phyloP scores from a whole-genome alignment of 495 filamentous ascomycete genomes.

The Penicillium antarcticum region DNA sequence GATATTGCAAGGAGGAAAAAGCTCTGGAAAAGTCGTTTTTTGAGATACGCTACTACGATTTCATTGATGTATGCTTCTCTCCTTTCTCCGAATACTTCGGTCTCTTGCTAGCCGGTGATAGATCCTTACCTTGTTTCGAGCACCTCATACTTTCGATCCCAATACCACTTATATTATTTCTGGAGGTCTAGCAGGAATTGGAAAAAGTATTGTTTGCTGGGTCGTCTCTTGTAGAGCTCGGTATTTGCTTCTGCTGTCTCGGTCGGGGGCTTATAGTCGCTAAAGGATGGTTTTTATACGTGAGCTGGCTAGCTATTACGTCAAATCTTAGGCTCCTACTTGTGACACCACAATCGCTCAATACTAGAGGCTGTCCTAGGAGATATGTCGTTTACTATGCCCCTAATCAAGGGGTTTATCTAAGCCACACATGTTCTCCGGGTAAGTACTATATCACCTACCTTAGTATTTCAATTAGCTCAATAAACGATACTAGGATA shows the following conservation, averaged over 20 bases:
- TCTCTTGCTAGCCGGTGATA: too few relatives aligned
- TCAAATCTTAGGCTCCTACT: not conserved
- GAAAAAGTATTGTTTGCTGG: not conserved
- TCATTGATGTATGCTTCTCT: not conserved
- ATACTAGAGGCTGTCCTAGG: not conserved
- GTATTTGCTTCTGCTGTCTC: not conserved
- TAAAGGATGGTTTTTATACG: not conserved
- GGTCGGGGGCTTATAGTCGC: not conserved
- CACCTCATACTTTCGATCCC: too few relatives aligned
- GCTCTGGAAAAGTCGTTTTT: not conserved
- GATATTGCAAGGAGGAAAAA: not conserved
- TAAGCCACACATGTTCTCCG: constrained; percentile 32
- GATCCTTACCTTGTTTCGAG: too few relatives aligned
- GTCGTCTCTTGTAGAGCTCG: not conserved
- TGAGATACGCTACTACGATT: not conserved
- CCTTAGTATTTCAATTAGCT: too few relatives aligned
- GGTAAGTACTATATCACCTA: too few relatives aligned
- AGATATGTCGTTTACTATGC: constrained; percentile 6
- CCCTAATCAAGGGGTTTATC: constrained; percentile 52
- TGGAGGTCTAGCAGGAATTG: not conserved
- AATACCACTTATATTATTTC: not conserved
- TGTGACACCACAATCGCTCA: constrained; percentile 1
- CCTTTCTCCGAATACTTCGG: too few relatives aligned
- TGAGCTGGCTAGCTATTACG: not conserved
- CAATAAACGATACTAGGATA: not conserved